Base-by-base conservation (phyloP, 345 rosid genomes). In the Aquilaria malaccensis region DNA sequence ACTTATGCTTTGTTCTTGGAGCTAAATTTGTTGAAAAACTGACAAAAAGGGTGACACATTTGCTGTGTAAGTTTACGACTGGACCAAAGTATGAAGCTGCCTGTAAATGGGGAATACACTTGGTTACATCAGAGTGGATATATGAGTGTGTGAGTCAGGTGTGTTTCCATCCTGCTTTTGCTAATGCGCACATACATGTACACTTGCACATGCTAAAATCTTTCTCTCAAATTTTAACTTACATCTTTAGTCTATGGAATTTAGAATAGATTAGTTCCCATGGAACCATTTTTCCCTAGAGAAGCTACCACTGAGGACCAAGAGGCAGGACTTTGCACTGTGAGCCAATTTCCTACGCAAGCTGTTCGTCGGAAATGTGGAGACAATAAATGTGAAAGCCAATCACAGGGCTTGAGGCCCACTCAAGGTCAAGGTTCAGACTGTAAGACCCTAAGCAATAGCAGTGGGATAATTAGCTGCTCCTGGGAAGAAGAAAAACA, bases 141-240 rank as follows among this genome's bases (percentile, higher is more conserved):
- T 86, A 74, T 75, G 96, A 90, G 70, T 90, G 99, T 78, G 78
- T 85, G 70, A 81, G 81, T 74, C 87, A 80, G 97, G 99, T 94
- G 75, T 31, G 59, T 67, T 61, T 60, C 59, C 60, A 48, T 10
- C 47, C 52, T 56, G 33, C 57, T 53, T 51, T 61, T 41, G 60
- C 14, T 2, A 11, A 10, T 56, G 52, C 30, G 50, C 55, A 10
- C 64, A 5, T 41, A 10, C 49, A 13, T 29, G 33, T 32, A 41
- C 7, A 43, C 41, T 6, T 57, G 30, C 30, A 45, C 12, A 37
- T 30, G 59, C 4, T 9, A 63, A 7, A 50, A n/a, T 59, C 13
- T 45, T 13, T 43, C 33, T 52, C 43, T 13, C 22, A 63, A 37
- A 22, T 10, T 63, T 46, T 67, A 49, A 50, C 49, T 56, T 60